Conservation (phyloP, 1,139 yeast genomes). For the Saccharomycopsis phalli region DNA sequence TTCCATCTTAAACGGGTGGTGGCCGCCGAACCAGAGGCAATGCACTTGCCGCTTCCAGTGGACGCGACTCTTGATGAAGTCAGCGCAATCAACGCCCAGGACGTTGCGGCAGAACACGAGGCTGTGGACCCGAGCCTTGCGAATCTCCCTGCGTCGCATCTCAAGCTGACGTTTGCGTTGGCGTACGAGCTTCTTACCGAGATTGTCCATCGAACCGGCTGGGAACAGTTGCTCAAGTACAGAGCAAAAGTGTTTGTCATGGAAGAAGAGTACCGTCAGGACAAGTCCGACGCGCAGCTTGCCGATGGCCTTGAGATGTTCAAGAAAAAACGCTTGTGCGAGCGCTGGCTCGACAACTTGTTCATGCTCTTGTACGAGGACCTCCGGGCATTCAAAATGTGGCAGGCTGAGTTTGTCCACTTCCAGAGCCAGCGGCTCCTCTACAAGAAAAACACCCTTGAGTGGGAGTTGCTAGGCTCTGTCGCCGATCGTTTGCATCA, state of each 20-base stretch:
- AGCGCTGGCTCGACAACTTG: conserved; percentile 91
- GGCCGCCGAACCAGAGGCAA: conserved; percentile 42
- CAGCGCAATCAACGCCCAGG: conserved; percentile 41
- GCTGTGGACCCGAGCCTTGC: conserved; percentile 60
- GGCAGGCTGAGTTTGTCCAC: conserved; percentile 89
- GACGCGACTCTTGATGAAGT: conserved; percentile 62
- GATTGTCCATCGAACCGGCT: conserved; percentile 73
- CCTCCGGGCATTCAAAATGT: conserved; percentile 79
- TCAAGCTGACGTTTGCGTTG: conserved; percentile 75
- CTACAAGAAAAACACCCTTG: conserved; percentile 72
- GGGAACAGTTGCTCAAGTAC: conserved; percentile 77
- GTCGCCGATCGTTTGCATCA: conserved; percentile 81
- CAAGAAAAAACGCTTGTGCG: conserved; percentile 78
- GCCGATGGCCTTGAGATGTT: conserved; percentile 43
- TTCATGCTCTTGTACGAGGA: conserved; percentile 92
- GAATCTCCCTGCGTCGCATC: conserved; percentile 76
- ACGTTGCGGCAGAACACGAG: conserved; percentile 48
- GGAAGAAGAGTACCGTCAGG: conserved; percentile 76
- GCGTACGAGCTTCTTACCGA: conserved; percentile 79
- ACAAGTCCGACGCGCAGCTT: conserved; percentile 22
- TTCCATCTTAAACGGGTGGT: conserved; percentile 43
- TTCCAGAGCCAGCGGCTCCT: conserved; percentile 76
- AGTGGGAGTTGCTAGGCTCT: conserved; percentile 90
- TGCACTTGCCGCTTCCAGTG: conserved; percentile 78
- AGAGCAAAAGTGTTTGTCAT: conserved; percentile 90